Evolutionary conservation across 192 early-diverging fungal species (phyloP).

Genomic region (Gonapodya sp.): DNA sequence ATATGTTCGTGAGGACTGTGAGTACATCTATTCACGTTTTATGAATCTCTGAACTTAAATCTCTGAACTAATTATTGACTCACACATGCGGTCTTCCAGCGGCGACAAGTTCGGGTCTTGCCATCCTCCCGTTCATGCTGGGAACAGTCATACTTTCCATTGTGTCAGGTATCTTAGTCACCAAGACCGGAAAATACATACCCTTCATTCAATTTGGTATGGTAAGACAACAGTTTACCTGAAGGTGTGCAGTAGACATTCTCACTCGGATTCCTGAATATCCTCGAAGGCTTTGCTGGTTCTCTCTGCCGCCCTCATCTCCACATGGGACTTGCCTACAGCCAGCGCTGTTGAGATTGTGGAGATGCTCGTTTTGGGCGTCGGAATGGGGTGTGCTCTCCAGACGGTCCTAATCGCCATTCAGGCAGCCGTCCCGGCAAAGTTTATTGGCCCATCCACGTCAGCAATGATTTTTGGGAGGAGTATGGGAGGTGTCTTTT

Average conservation of each 20-base stretch:
- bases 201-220: conserved; percentile 43
- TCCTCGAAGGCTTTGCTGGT: too few relatives aligned
- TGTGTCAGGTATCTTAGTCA: conserved; percentile 38
- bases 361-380: conserved; percentile 37
- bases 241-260: too few relatives aligned
- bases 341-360: conserved; percentile 38
- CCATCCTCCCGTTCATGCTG: conserved; percentile 51
- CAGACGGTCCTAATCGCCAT: conserved; percentile 35
- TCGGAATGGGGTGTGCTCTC: conserved; percentile 47
- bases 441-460: conserved; percentile 43
- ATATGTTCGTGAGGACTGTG: conserved; percentile 33
- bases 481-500: conserved; percentile 45
- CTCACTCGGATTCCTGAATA: too few relatives aligned
- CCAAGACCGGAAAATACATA: conserved; percentile 38
- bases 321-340: conserved; percentile 40
- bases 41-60: background rate
- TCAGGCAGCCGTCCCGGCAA: conserved; percentile 27
- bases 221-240: too few relatives aligned
- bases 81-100: background rate
- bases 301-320: conserved; percentile 43
- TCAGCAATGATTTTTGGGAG: conserved; percentile 39
- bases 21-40: conserved; percentile 1
- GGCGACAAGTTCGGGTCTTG: conserved; percentile 45
- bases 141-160: conserved; percentile 43
- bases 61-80: background rate